Base-by-base conservation (phyloP, 192 early-diverging fungal species). In the Entomortierella parvispora region DNA sequence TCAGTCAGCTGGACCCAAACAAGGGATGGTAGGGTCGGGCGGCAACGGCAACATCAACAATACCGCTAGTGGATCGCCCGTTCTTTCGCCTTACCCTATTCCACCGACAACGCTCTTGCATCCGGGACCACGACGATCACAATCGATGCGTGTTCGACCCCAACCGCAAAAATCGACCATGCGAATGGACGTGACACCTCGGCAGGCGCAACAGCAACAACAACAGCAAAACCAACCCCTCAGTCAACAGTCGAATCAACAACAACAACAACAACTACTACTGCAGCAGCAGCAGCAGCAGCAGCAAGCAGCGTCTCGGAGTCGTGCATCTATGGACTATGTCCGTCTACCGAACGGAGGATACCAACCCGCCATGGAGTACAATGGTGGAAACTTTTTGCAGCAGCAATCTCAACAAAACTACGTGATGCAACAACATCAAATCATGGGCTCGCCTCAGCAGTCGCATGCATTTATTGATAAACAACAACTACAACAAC, bases 91-190 rank as follows among this genome's bases (percentile, higher is more conserved):
- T 17, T 74, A 65, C 57, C 62, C 70, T 17, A 65, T 74, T 23
- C 70, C 70, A 23, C 26, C 70, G 0, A 65, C 70, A 33, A 65
- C 70, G 6, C 29, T 74, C 1, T 33, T 74, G 4, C 70, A 74
- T 17, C 62, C 62, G 1, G 9, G 57, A 26, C 62, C 70, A 0
- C 70, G 70, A n/a, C 70, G 70, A 0, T 60, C 70, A 6, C 70
- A 74, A 11, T 74, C 70, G 4, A 62, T 23, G 11, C 70, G 70
- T 17, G 17, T 54, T 2, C 45, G 57, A 4, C 9, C 46, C 4
- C 29, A 46, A 28, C 18, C 34, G 2, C 32, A 28, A 18, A 43
- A 40, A 12, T 40, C 12, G 37, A 5, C 52, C 23, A 18, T 40
- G 22, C 48, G 53, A 23, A 46, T 33, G 6, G 65, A 57, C n/a